Evolutionary conservation across 352 stramenopile genomes (phyloP), one percentile per base, ranked within the genome.

Genomic region (Pythium dissotocum): DNA sequence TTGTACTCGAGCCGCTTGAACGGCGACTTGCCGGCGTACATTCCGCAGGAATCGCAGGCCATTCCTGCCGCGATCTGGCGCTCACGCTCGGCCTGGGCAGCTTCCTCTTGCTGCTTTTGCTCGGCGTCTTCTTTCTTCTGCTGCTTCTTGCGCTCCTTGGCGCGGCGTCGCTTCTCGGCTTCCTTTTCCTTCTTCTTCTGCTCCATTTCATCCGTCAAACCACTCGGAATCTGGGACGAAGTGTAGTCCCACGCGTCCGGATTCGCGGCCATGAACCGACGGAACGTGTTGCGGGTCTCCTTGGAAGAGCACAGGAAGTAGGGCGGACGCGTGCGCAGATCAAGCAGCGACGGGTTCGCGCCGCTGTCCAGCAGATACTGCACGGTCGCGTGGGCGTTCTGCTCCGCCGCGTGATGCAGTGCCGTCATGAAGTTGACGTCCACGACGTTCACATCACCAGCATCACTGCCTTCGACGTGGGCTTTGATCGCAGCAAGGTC

Each of bases 291-390:
- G 44, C 95, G 87, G 0, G 87, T 72, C 59, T 97, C 94, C 60
- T 98, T 97, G 7, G 84, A 77, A 9, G 59, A 70, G 57, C 93
- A 96, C 6, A 98, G 36, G 54, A 96, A 98, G 67, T 98, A 98
- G 5, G 95, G 85, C 16, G 86, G 77, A 16, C 95, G 83, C 32
- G 75, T 81, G 36, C 87, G 86, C 38, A 90, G 66, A 55, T 98
- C 95, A 24, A 97, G 48, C 12, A 88, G 67, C 35, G 80, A 89
- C 28, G 94, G 94, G 68, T 98, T 88, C 21, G 94, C 94, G 21
- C 87, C 83, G 48, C 87, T 78, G 6, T 95, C 72, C 10, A 98
- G 67, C 13, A 98, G 63, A 28, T 93, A 83, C 33, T 83, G 75
- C 35, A 87, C 82, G n/a, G 83, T 79, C 12, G 68, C 62, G 36